phyloP scores from a whole-genome alignment of 345 rosid species.

The Draba incana region DNA sequence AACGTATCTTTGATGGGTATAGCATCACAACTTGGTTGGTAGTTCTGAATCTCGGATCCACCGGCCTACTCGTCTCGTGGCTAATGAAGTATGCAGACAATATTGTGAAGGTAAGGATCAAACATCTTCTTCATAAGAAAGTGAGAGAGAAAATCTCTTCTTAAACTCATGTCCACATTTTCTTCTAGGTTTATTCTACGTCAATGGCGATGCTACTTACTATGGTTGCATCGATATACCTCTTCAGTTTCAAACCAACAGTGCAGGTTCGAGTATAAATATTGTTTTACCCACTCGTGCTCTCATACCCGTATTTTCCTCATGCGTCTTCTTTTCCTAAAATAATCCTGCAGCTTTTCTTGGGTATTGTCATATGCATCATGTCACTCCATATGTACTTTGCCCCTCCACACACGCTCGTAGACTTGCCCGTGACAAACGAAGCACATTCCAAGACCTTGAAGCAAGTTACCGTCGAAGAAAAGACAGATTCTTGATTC shows the following conservation, averaged over 20 bases:
- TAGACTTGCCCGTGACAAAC: slow-evolving; percentile 56
- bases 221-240: slow-evolving; percentile 70
- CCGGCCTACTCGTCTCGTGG: slow-evolving; percentile 89
- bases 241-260: slow-evolving; percentile 73
- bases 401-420: slow-evolving; percentile 71
- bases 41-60: slow-evolving; percentile 78
- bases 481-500: slow-evolving; percentile 59
- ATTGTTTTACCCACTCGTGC: too few species aligned
- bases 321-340: not conserved
- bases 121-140: slow-evolving; percentile 16
- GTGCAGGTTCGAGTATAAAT: slow-evolving; percentile 53
- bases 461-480: slow-evolving; percentile 58
- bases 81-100: slow-evolving; percentile 93
- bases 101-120: slow-evolving; percentile 73
- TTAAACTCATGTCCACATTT: not conserved
- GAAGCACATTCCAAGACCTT: slow-evolving; percentile 62
- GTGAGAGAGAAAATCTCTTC: not conserved
- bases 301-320: slow-evolving; percentile 6
- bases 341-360: slow-evolving; percentile 72
- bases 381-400: slow-evolving; percentile 97
- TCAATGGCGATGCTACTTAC: slow-evolving; percentile 93
- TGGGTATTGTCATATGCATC: slow-evolving; percentile 90
- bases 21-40: slow-evolving; percentile 81
- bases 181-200: slow-evolving; percentile 73
- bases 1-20: slow-evolving; percentile 78